Conservation (phyloP, 148 eudicot species). For the Silene conica region DNA sequence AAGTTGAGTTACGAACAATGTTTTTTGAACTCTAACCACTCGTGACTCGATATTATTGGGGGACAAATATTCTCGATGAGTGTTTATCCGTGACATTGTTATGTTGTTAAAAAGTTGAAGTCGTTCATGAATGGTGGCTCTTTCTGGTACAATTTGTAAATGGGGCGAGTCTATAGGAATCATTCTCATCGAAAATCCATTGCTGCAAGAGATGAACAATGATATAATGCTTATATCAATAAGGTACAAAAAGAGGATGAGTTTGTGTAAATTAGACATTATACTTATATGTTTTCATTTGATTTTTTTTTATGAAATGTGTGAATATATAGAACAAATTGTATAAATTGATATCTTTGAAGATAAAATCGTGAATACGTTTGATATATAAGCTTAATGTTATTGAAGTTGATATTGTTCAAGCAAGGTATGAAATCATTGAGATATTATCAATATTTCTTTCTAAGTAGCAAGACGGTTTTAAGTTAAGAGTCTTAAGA, state of each 20-base stretch:
- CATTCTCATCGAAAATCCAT: slow-evolving; percentile 15
- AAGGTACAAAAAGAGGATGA: not conserved
- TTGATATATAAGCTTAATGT: too few species aligned
- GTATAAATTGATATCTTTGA: too few species aligned
- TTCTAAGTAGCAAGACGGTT: too few species aligned
- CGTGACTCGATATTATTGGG: not conserved
- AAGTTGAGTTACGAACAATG: not conserved
- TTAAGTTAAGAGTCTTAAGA: too few species aligned
- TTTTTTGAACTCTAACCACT: not conserved
- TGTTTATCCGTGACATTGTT: slow-evolving; percentile 3
- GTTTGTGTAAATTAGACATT: not conserved
- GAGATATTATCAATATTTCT: too few species aligned
- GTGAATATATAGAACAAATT: too few species aligned
- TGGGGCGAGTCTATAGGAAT: slow-evolving; percentile 21
- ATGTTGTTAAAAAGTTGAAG: slow-evolving; percentile 11
- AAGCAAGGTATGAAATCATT: too few species aligned
- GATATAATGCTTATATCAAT: not conserved
- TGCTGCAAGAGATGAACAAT: not conserved
- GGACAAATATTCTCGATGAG: not conserved
- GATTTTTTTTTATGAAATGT: too few species aligned
- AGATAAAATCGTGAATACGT: too few species aligned
- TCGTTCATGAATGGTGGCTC: not conserved
- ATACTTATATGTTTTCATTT: not conserved
- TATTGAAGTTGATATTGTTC: too few species aligned
- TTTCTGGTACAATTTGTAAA: slow-evolving; percentile 6